Evolutionary conservation across 2,329 filamentous ascomycete species (phyloP).

Genomic region (Penicillium frequentans): DNA sequence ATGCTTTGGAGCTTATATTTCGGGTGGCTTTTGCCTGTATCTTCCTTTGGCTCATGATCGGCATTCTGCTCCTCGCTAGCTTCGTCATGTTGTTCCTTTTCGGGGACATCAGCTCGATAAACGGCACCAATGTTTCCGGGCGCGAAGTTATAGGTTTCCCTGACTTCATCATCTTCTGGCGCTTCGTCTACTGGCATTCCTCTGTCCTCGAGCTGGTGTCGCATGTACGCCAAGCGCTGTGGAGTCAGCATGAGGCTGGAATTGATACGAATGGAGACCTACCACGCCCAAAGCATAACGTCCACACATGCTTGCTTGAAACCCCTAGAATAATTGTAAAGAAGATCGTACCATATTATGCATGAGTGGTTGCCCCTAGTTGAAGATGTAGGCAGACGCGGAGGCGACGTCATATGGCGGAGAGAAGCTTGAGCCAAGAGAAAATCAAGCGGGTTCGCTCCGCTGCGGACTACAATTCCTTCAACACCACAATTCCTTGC

Average conservation of each 20-base stretch:
- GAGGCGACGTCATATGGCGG: slow-evolving; percentile 28
- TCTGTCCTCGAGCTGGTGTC: slow-evolving; percentile 69
- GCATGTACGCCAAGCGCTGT: slow-evolving; percentile 75
- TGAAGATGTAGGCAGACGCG: background rate
- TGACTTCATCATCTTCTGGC: slow-evolving; percentile 67
- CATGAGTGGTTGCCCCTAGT: background rate
- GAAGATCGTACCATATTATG: background rate
- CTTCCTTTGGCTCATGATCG: slow-evolving; percentile 12
- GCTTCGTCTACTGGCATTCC: slow-evolving; percentile 71
- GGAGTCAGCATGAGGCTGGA: slow-evolving; percentile 8
- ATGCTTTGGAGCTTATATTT: slow-evolving; percentile 85
- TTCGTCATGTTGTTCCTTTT: slow-evolving; percentile 47
- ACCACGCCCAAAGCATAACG: slow-evolving; percentile 65
- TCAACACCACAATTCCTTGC: background rate
- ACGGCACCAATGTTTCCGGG: slow-evolving; percentile 83
- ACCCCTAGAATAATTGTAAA: background rate
- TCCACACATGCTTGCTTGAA: slow-evolving; percentile 61
- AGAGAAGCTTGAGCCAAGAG: slow-evolving; percentile 28
- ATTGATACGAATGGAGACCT: slow-evolving; percentile 28
- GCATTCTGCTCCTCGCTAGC: slow-evolving; percentile 17
- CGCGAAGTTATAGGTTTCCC: slow-evolving; percentile 89
- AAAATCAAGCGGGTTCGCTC: slow-evolving; percentile 19
- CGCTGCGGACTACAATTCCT: background rate
- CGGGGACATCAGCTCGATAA: slow-evolving; percentile 73
- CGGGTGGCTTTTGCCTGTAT: slow-evolving; percentile 34